Conservation (phyloP, 2,329 filamentous ascomycete species). For the Alternaria gaisen region DNA sequence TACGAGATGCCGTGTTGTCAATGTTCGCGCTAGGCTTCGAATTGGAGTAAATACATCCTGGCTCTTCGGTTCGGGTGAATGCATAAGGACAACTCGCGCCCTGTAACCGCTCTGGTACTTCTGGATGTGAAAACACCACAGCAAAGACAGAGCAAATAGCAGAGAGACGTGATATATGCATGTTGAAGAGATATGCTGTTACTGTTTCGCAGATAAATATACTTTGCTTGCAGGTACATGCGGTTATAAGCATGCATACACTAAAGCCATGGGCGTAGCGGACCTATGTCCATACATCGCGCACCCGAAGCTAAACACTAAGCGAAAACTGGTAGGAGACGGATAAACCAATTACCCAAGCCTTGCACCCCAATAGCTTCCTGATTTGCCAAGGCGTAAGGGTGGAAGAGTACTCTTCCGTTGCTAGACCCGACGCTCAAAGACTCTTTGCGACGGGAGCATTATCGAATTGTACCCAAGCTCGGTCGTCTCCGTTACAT, state of each 20-base stretch:
- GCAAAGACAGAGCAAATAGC: too few species aligned
- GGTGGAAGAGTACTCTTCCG: neutral
- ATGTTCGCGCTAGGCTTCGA: too few species aligned
- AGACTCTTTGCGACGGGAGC: neutral
- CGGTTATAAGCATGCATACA: neutral
- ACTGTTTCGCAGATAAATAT: neutral
- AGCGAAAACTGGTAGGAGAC: neutral
- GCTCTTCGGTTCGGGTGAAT: too few species aligned
- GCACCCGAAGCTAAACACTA: neutral
- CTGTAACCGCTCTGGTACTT: too few species aligned
- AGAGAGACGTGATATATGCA: neutral
- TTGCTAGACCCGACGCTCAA: neutral
- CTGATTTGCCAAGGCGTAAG: neutral
- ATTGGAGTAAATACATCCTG: too few species aligned
- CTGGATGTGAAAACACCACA: too few species aligned
- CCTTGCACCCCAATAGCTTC: neutral
- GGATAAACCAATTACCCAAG: neutral
- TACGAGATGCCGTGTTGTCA: too few species aligned
- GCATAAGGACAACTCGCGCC: too few species aligned
- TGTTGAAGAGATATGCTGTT: neutral
- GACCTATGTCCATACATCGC: neutral
- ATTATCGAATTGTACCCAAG: neutral
- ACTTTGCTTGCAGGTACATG: neutral
- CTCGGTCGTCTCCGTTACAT: neutral
- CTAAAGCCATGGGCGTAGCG: neutral